Evolutionary conservation across 2,329 filamentous ascomycete species (phyloP), one percentile per base, ranked within the genome.

Genomic region (Verticillium dahliae): DNA sequence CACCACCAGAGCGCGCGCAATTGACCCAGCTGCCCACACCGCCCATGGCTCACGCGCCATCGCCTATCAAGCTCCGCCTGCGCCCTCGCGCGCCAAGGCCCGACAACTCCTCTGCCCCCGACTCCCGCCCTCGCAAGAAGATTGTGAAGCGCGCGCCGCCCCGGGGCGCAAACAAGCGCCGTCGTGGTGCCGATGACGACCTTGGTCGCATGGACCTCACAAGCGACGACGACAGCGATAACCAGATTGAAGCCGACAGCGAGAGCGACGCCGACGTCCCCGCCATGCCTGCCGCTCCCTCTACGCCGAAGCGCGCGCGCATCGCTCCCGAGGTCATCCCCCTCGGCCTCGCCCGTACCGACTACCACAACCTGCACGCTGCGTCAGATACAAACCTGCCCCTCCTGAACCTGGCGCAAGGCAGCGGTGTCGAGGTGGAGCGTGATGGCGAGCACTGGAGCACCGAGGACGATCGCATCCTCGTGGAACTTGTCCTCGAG

Each of bases 401-500:
- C 31, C 11, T 11, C 14, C 68, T 66, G 60, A 67, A 68, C 59
- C 68, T 62, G 41, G 67, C 72, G 57, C 56, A 67, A 22, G 75
- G 75, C 60, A 74, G 74, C 1, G 76, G 78, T 41, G 71, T 80
- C 15, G 77, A 80, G 37, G 68, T 74, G 34, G 80, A 80, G 59
- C 74, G 71, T 2, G 80, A 81, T 62, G 78, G 76, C 60, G 75
- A 78, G 62, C 73, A 75, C 45, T 89, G 87, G 87, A 86, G 80
- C 62, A 77, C 78, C 2, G 86, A 89, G 65, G 85, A 89, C 64
- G 86, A 89, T 70, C 79, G 85, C 62, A 78, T 87, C 62, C 77
- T 90, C 1, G 84, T 89, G n/a, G 85, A 89, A 73, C 78, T 89
- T 18, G 85, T 90, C 45, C 76, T 89, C 6, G 85, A 87, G 70